phyloP scores from a whole-genome alignment of 1,284 basidiomycete species.

The Sanghuangporus sanghuang region DNA sequence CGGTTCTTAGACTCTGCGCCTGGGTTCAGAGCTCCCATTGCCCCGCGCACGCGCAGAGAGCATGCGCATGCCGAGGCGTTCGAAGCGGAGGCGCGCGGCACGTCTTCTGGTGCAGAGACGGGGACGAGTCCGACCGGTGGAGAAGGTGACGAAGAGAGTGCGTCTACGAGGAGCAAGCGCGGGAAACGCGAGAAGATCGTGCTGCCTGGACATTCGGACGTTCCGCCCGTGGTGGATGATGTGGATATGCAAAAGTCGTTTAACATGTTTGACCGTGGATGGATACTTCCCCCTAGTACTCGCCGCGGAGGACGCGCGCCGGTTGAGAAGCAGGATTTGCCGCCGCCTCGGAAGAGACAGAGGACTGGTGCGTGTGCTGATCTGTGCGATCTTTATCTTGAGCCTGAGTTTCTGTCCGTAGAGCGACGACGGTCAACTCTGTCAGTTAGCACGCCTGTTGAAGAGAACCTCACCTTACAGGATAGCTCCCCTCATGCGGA shows the following conservation, averaged over 20 bases:
- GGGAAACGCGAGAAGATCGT: conserved; percentile 22
- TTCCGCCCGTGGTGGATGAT: conserved; percentile 53
- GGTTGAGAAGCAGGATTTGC: conserved; percentile 35
- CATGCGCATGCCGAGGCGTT: conserved; percentile 36
- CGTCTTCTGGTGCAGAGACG: conserved; percentile 18
- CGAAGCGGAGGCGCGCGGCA: conserved; percentile 35
- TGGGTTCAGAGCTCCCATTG: conserved; percentile 36
- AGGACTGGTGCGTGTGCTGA: conserved; percentile 39
- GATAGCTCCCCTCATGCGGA: neutral
- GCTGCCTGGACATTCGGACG: conserved; percentile 32
- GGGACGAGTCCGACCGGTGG: neutral
- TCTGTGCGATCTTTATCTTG: neutral
- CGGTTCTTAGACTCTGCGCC: conserved; percentile 27
- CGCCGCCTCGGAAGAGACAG: conserved; percentile 45
- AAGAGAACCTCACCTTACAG: conserved; percentile 42
- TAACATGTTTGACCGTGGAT: conserved; percentile 80
- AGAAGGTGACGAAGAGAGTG: conserved; percentile 17
- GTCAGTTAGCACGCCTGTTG: conserved; percentile 43
- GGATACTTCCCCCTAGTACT: conserved; percentile 79
- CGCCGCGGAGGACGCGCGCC: conserved; percentile 50
- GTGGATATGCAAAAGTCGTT: conserved; percentile 76
- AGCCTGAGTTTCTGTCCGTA: conserved; percentile 17
- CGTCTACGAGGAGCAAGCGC: conserved; percentile 4
- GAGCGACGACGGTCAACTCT: conserved; percentile 43
- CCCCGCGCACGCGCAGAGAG: conserved; percentile 39